Evolutionary conservation across 345 rosid genomes (phyloP).

Genomic region (Salix udensis): DNA sequence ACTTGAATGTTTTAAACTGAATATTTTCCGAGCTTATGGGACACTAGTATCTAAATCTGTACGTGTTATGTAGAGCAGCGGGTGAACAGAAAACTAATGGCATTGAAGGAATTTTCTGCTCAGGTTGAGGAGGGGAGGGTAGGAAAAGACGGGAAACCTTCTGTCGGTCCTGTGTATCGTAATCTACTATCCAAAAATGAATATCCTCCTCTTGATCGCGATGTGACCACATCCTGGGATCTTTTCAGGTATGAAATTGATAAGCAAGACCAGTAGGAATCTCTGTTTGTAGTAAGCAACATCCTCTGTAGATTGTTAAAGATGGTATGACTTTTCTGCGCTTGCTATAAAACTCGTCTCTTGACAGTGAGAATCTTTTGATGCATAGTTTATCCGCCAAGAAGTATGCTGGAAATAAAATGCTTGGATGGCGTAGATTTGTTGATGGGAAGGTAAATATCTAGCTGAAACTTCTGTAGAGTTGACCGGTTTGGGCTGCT

Average conservation of each 20-base stretch:
- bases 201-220: conserved; percentile 55
- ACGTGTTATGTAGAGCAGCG: too few species aligned
- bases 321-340: too few species aligned
- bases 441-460: conserved; percentile 63
- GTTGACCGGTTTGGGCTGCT: not conserved
- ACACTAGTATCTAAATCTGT: not conserved
- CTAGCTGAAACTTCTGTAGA: not conserved
- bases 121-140: conserved; percentile 73
- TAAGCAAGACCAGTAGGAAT: too few species aligned
- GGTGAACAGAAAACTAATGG: not conserved
- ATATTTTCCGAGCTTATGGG: not conserved
- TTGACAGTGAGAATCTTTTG: not conserved
- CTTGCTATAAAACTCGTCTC: not conserved
- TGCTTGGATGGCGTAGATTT: conserved; percentile 88
- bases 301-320: too few species aligned
- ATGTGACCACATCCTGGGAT: conserved; percentile 68
- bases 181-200: conserved; percentile 56
- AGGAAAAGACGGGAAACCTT: conserved; percentile 67
- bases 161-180: conserved; percentile 85
- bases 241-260: conserved; percentile 56
- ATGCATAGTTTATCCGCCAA: conserved; percentile 53
- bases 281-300: too few species aligned
- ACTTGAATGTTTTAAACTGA: not conserved
- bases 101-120: conserved; percentile 65
- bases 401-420: conserved; percentile 56